Base-by-base conservation (phyloP, 2,329 filamentous ascomycete genomes). In the Byssoonygena ceratinophila region DNA sequence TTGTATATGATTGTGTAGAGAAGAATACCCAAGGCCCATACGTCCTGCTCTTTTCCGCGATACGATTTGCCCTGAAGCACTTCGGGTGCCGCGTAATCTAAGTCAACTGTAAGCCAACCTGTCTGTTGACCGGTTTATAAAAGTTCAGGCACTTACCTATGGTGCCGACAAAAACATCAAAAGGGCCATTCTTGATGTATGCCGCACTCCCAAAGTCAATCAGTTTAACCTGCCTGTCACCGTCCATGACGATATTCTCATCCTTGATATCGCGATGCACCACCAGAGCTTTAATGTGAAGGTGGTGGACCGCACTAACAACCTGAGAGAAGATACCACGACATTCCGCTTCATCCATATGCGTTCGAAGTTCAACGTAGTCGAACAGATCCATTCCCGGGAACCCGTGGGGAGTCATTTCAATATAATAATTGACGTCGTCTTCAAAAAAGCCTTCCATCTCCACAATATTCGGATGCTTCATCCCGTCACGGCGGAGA, bases 1-100 rank as follows among this genome's bases (percentile, higher is more conserved):
- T 97, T 98, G 78, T 98, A 98, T 64, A 97, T 85, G 64, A 98
- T 96, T 25, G 92, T 98, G 74, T 98, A 98, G 12, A 98, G 80
- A 23, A 98, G 78, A 63, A 98, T 97, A 22, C 92, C 92, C 14
- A 98, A 78, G 0, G 92, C 92, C 92, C 92, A 98, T 27, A 98
- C 89, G 64, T 98, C 92, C 74, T 98, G 92, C 68, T 95, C 91
- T 70, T 94, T 95, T 64, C 92, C 92, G 59, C 85, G 81, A 70
- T 98, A 98, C 14, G 90, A 85, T 61, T 84, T 85, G 45, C 92
- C 92, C 54, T 89, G 89, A 46, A 98, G 78, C 51, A 98, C 92
- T 73, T 98, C 92, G n/a, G 92, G 92, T 5, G 92, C 92, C 43
- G 92, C 92, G 70, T 98, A 98, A 74, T 98, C 92, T 96, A 20